A percentile compares a stretch with the other conserved stretches of the same genome.
Conservation (phyloP, 2,329 filamentous ascomycete genomes). For the Microsporum ferrugineum region DNA sequence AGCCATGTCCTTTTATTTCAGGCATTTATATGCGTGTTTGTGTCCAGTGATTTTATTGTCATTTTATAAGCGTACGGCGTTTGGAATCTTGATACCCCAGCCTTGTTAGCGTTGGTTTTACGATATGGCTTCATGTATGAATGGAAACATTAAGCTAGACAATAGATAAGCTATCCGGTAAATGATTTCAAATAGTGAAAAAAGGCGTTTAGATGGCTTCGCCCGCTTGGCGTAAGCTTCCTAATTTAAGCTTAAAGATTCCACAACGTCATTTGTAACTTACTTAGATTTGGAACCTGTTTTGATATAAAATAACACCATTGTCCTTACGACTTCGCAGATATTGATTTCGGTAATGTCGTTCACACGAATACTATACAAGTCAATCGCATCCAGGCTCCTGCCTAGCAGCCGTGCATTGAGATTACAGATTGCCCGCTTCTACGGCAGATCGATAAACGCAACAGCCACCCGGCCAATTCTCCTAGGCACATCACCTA, state of each 20-base stretch:
- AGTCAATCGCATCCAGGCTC: background rate
- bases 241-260: background rate
- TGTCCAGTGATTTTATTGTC: background rate
- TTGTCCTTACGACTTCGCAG: too few species aligned
- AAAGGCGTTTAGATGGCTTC: background rate
- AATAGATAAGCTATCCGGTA: background rate
- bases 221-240: background rate
- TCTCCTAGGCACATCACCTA: constrained; percentile 41
- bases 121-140: background rate
- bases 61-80: background rate
- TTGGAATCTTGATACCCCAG: background rate
- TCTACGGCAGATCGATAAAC: constrained; percentile 27
- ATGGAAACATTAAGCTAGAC: background rate
- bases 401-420: background rate
- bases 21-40: background rate
- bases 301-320: background rate
- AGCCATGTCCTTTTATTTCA: background rate
- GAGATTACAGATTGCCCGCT: background rate
- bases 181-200: background rate
- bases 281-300: background rate
- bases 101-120: background rate
- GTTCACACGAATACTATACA: background rate
- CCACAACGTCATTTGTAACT: background rate
- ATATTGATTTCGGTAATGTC: background rate
- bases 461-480: constrained; percentile 16